A percentile compares a stretch with the other conserved stretches of the same genome.
Evolutionary conservation across 345 rosid species (phyloP).

Genomic region (Syzygium aqueum): DNA sequence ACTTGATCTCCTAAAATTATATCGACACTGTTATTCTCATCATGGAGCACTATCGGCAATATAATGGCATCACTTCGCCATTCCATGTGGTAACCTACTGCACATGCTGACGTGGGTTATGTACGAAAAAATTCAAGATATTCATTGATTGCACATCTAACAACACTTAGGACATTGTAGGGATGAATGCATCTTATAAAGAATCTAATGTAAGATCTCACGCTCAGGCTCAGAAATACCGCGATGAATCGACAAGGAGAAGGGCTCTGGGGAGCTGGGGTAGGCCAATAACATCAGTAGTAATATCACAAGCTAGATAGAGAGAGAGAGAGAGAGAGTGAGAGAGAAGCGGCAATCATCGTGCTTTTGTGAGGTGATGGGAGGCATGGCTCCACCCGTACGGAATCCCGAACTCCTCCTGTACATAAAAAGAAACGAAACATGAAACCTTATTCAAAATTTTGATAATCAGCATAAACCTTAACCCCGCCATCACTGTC

Average conservation of each 20-base stretch:
- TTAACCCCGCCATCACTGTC: not conserved
- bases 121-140: not conserved
- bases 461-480: not conserved
- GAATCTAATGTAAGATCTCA: not conserved
- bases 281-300: not conserved
- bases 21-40: too few species aligned
- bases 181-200: not conserved
- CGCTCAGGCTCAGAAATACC: not conserved
- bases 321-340: not conserved
- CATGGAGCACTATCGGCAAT: too few species aligned
- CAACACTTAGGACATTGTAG: not conserved
- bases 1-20: too few species aligned
- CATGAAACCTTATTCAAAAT: not conserved
- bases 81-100: not conserved
- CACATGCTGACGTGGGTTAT: not conserved
- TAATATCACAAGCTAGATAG: not conserved
- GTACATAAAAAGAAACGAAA: not conserved
- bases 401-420: not conserved
- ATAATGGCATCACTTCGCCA: too few species aligned
- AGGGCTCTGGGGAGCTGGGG: not conserved
- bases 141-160: not conserved
- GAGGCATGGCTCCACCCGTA: not conserved
- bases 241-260: not conserved
- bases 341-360: not conserved
- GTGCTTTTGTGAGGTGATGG: not conserved